A percentile compares a stretch with the other conserved stretches of the same genome.
Evolutionary conservation across 1,139 yeast genomes (phyloP).

Genomic region (Meyerozyma athensensis): DNA sequence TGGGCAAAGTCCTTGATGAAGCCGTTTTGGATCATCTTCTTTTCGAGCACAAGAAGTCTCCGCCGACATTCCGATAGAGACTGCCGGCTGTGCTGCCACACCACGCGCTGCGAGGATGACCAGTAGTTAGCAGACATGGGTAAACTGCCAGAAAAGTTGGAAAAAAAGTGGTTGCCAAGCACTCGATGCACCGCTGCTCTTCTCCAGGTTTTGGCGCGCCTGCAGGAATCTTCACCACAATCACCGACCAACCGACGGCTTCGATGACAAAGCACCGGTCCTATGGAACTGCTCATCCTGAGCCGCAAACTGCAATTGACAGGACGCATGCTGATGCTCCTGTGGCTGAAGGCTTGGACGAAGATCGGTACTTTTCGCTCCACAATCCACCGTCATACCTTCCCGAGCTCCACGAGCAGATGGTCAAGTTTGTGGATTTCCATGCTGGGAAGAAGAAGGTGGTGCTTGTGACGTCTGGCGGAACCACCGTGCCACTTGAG

Average conservation of each 20-base stretch:
- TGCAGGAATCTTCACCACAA: too few species aligned
- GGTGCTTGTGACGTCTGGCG: conserved; percentile 92
- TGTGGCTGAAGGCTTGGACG: conserved; percentile 70
- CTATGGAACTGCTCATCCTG: conserved; percentile 66
- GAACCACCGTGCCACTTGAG: conserved; percentile 96
- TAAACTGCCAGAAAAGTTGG: not conserved
- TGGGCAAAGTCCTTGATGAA: conserved; percentile 40
- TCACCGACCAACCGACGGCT: too few species aligned
- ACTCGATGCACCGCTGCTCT: too few species aligned
- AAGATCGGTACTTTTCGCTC: conserved; percentile 65
- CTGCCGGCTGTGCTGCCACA: conserved; percentile 41
- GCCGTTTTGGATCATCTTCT: conserved; percentile 45
- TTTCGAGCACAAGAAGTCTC: conserved; percentile 34
- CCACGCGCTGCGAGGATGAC: conserved; percentile 40
- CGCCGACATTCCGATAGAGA: conserved; percentile 38
- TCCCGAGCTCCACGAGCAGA: conserved; percentile 52
- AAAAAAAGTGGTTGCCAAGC: too few species aligned
- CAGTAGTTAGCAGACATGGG: conserved; percentile 47
- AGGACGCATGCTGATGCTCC: conserved; percentile 72
- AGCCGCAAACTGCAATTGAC: conserved; percentile 71
- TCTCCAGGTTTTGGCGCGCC: not conserved
- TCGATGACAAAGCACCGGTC: conserved; percentile 13
- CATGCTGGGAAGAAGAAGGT: conserved; percentile 48
- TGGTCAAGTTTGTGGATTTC: conserved; percentile 53
- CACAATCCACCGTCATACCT: conserved; percentile 76